phyloP scores from a whole-genome alignment of 2,329 filamentous ascomycete genomes.

The Verticillium tricorpus region DNA sequence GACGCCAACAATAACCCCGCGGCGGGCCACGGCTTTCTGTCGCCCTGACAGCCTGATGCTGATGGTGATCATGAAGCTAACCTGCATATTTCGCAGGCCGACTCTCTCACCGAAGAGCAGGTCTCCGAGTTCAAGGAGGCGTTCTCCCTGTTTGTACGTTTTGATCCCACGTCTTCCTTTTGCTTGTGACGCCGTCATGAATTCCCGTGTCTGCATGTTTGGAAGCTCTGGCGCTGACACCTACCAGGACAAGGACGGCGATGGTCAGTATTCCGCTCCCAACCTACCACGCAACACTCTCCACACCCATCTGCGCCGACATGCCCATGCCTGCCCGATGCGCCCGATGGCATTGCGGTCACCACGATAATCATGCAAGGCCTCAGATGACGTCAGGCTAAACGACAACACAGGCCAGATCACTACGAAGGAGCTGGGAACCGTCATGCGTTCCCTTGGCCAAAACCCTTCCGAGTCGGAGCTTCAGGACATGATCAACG shows the following conservation, averaged over 20 bases:
- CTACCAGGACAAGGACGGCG: slow-evolving; percentile 80
- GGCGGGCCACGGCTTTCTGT: background rate
- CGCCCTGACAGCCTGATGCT: background rate
- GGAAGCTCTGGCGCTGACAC: background rate
- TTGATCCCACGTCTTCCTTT: background rate
- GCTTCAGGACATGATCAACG: slow-evolving; percentile 91
- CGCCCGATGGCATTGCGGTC: background rate
- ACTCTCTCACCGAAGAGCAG: slow-evolving; percentile 99
- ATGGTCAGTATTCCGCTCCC: slow-evolving; percentile 60
- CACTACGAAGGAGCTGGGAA: slow-evolving; percentile 85
- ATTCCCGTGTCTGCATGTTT: slow-evolving; percentile 2
- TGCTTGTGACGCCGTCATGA: slow-evolving; percentile 6
- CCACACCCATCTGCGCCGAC: background rate
- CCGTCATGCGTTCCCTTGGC: slow-evolving; percentile 84
- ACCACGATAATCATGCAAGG: background rate
- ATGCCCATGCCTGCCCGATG: background rate
- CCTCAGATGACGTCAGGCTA: slow-evolving; percentile 14
- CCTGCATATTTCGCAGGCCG: slow-evolving; percentile 58
- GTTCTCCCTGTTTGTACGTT: slow-evolving; percentile 97
- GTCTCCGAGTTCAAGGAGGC: slow-evolving; percentile 99
- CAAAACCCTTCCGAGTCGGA: slow-evolving; percentile 89
- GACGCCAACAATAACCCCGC: background rate
- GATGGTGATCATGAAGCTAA: background rate
- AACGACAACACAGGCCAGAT: slow-evolving; percentile 64
- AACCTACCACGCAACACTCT: background rate